Conservation (phyloP, 2,329 filamentous ascomycete species). For the Cadophora gregata region DNA sequence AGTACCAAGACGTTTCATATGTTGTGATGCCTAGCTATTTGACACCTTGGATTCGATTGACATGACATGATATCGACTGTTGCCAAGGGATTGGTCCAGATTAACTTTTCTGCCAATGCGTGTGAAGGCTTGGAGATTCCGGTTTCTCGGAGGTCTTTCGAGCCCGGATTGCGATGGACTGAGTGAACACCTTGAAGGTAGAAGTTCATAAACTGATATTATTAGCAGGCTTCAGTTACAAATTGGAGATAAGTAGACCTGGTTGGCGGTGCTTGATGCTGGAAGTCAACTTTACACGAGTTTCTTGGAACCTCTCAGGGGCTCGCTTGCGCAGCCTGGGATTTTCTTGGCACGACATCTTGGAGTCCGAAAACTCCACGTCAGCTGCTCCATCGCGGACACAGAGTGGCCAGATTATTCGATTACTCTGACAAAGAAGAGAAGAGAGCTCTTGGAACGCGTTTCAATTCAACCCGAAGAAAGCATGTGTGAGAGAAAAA, state of each 20-base stretch:
- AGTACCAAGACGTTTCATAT: neutral
- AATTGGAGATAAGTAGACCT: neutral
- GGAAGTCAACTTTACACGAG: neutral
- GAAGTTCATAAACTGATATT: too few relatives aligned
- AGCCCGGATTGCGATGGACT: neutral
- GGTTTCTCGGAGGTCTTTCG: neutral
- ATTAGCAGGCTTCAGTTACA: neutral
- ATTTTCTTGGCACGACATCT: neutral
- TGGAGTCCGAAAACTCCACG: neutral
- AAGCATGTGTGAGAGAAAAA: neutral
- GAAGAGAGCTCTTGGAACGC: neutral
- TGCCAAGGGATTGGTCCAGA: slow-evolving; percentile 3
- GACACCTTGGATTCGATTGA: slow-evolving; percentile 2
- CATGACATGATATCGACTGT: slow-evolving; percentile 5
- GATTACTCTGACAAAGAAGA: neutral
- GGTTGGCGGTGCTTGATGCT: neutral
- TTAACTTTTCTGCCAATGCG: slow-evolving; percentile 5
- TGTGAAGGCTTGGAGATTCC: neutral
- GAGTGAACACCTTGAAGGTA: too few relatives aligned
- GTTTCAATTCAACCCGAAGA: neutral
- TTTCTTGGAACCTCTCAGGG: neutral
- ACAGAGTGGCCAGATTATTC: neutral
- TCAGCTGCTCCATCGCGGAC: neutral
- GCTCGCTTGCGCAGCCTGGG: neutral
- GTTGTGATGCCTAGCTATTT: slow-evolving; percentile 8